A percentile compares a stretch with the other conserved stretches of the same genome.
These are phyloP conservation scores for Chlorophyllum brunneum DNA, from an alignment of 768 basidiomycete species.

Conservation along the genomic window DNA sequence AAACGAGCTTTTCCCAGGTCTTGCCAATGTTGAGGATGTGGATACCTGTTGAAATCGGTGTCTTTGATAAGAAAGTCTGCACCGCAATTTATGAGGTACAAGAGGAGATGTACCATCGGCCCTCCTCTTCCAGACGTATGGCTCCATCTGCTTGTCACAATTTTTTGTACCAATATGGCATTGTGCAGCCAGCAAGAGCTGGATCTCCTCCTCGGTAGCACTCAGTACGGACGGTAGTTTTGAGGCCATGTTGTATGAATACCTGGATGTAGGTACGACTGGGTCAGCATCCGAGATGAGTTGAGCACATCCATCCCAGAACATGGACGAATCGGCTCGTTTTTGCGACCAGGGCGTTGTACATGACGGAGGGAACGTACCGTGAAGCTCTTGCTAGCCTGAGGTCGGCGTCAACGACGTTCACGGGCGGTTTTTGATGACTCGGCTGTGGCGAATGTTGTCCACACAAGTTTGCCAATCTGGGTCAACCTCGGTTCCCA, in stretches of 20 bases:
- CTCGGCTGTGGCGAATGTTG: conserved; percentile 31
- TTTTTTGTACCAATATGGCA: conserved; percentile 98
- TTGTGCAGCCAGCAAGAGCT: conserved; percentile 91
- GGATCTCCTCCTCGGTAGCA: conserved; percentile 97
- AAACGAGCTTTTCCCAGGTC: conserved; percentile 99
- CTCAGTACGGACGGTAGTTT: conserved; percentile 93
- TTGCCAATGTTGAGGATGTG: conserved; percentile 98
- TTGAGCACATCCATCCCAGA: conserved; percentile 39
- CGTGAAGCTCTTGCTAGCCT: conserved; percentile 37
- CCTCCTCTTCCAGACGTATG: conserved; percentile 97
- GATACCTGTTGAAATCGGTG: conserved; percentile 58
- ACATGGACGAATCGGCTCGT: conserved; percentile 25
- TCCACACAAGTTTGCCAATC: conserved; percentile 29
- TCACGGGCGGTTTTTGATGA: conserved; percentile 36
- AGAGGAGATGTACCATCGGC: conserved; percentile 70
- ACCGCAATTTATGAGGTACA: background rate
- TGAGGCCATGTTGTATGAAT: conserved; percentile 56
- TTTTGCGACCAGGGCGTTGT: conserved; percentile 24
- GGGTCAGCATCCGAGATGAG: conserved; percentile 31
- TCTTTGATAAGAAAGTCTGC: background rate
- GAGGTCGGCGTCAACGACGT: conserved; percentile 44
- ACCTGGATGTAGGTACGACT: conserved; percentile 24
- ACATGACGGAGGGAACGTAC: conserved; percentile 31
- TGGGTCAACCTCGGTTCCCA: conserved; percentile 29
- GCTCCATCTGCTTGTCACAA: conserved; percentile 98